Evolutionary conservation across 352 stramenopile genomes (phyloP).

Genomic region (Globisporangium mamillatum): DNA sequence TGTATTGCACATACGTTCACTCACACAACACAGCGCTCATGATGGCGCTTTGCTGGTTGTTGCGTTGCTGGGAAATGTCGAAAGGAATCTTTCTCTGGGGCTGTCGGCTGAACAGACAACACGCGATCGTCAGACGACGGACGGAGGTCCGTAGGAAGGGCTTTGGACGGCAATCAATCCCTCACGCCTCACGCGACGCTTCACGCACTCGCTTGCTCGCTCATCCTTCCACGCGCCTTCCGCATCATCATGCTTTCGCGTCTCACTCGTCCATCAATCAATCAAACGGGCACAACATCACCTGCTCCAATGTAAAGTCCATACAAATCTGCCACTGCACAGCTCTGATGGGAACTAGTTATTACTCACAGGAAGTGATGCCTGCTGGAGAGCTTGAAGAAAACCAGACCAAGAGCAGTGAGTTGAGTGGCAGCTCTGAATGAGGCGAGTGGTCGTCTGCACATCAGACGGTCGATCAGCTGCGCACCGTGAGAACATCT

Average conservation of each 20-base stretch:
- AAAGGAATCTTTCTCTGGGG: not conserved
- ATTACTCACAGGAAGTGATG: constrained; percentile 14
- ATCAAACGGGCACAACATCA: not conserved
- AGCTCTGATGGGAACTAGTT: not conserved
- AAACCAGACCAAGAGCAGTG: not conserved
- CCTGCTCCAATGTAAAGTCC: not conserved
- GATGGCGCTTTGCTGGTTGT: not conserved
- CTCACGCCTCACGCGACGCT: not conserved
- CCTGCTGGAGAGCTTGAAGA: not conserved
- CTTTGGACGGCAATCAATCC: not conserved
- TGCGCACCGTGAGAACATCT: constrained; percentile 1
- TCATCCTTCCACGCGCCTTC: not conserved
- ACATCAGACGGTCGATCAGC: constrained; percentile 4
- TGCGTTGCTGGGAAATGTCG: not conserved
- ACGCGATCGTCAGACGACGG: not conserved
- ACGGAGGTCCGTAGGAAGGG: not conserved
- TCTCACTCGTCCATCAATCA: not conserved
- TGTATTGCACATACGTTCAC: not conserved
- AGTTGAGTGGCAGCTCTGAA: not conserved
- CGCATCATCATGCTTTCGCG: not conserved
- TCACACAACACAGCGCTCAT: not conserved
- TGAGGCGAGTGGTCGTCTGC: not conserved
- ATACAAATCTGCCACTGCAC: not conserved
- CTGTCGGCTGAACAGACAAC: not conserved
- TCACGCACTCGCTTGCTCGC: not conserved